Evolutionary conservation across 2,329 filamentous ascomycete species (phyloP).

Genomic region (Ophiocordyceps camponoti-saundersi): DNA sequence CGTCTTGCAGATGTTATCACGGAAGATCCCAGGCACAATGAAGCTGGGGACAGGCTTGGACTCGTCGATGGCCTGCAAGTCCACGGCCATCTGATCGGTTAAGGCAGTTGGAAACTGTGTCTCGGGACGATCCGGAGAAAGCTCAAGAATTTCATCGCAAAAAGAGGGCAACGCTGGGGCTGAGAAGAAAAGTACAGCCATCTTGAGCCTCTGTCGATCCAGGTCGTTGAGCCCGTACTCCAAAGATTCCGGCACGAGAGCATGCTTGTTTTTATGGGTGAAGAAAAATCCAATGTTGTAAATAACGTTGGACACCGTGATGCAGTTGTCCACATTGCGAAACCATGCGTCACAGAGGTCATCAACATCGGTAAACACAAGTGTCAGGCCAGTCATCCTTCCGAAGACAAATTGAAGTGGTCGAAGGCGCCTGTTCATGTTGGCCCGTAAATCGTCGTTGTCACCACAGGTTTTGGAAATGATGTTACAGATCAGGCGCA

Average conservation of each 20-base stretch:
- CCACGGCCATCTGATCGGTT: conserved; percentile 11
- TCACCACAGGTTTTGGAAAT: conserved; percentile 1
- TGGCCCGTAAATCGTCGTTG: conserved; percentile 4
- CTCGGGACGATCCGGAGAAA: conserved; percentile 1
- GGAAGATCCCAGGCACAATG: conserved; percentile 9
- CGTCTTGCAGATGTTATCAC: conserved; percentile 6
- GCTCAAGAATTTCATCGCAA: conserved; percentile 9
- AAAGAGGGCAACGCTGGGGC: conserved; percentile 9
- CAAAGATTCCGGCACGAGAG: conserved; percentile 8
- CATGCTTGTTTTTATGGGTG: conserved; percentile 9
- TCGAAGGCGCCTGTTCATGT: conserved; percentile 10
- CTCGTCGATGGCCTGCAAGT: conserved; percentile 12
- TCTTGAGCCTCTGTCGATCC: conserved; percentile 5
- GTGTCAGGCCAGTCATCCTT: not conserved
- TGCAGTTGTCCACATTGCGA: conserved; percentile 6
- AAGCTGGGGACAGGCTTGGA: conserved; percentile 14
- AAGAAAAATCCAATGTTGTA: conserved; percentile 12
- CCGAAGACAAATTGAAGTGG: conserved; percentile 6
- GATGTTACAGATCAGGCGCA: conserved; percentile 7
- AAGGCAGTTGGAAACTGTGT: conserved; percentile 8
- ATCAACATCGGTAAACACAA: not conserved
- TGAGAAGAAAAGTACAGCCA: conserved; percentile 10
- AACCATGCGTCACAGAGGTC: conserved; percentile 8
- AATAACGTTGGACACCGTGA: conserved; percentile 7
- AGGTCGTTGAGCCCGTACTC: conserved; percentile 7